A percentile compares a stretch with the other conserved stretches of the same genome.
Conservation (phyloP, 225 moss, liverwort and hornwort genomes). For the Ulota crispa region DNA sequence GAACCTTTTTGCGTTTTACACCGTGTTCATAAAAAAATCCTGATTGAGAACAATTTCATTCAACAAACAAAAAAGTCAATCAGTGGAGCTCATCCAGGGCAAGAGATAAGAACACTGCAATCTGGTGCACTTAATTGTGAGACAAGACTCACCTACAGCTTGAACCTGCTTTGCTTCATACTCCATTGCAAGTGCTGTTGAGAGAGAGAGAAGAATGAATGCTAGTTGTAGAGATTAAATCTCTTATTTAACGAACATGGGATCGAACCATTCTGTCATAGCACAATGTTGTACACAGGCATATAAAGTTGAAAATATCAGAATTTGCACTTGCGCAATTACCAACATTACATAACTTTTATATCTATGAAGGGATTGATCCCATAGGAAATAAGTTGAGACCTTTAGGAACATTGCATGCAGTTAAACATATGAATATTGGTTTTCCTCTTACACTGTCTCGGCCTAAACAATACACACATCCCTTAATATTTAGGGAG, state of each 20-base stretch:
- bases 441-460: neutral
- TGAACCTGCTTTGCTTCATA: too few species aligned
- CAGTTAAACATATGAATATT: neutral
- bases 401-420: neutral
- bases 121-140: too few species aligned
- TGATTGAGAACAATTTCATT: too few species aligned
- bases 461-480: neutral
- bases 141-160: too few species aligned
- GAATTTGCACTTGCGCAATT: neutral
- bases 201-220: conserved; percentile 95
- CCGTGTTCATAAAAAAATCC: too few species aligned
- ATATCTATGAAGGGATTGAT: neutral
- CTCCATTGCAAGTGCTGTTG: conserved; percentile 83
- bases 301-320: neutral
- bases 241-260: conserved; percentile 83
- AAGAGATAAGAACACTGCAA: too few species aligned
- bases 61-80: too few species aligned
- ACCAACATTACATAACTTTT: neutral
- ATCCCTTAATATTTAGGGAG: neutral
- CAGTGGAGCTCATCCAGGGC: too few species aligned
- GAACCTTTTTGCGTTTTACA: too few species aligned
- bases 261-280: conserved; percentile 95
- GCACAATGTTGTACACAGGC: conserved; percentile 64
- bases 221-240: conserved; percentile 74
- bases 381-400: neutral